Evolutionary conservation across 805 yeast species (phyloP).

Genomic region (Blastobotrys chiropterorum): DNA sequence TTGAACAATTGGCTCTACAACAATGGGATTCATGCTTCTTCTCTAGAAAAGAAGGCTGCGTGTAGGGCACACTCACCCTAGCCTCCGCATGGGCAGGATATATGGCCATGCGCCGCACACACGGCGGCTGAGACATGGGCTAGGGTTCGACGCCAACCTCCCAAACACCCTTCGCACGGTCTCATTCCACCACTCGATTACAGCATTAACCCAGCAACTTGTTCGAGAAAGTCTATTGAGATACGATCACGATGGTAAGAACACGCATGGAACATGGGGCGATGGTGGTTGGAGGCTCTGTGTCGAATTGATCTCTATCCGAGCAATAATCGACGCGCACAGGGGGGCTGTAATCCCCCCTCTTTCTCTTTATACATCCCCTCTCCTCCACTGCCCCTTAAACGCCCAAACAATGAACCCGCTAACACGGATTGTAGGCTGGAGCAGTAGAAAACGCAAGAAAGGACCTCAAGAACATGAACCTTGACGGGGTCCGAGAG

Average conservation of each 20-base stretch:
- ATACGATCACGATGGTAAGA: not conserved
- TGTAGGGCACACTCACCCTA: not conserved
- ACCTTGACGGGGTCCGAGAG: constrained; percentile 68
- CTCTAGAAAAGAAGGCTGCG: not conserved
- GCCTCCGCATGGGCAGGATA: too few species aligned
- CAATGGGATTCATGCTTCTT: too few species aligned
- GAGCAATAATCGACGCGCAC: too few species aligned
- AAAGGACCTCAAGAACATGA: constrained; percentile 80
- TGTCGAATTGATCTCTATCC: not conserved
- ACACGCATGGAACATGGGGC: not conserved
- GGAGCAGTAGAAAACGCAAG: constrained; percentile 97
- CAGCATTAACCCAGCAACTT: not conserved
- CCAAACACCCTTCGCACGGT: not conserved
- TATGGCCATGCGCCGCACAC: not conserved
- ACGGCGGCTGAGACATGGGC: not conserved
- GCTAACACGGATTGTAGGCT: constrained; percentile 68
- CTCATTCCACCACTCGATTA: not conserved
- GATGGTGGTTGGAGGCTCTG: too few species aligned
- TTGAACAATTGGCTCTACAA: too few species aligned
- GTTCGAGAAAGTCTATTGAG: not conserved
- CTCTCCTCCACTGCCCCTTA: too few species aligned
- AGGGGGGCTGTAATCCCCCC: too few species aligned
- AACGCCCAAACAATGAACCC: too few species aligned
- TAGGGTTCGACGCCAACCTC: not conserved
- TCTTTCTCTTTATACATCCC: too few species aligned